Base-by-base conservation (phyloP, 2,329 filamentous ascomycete genomes). In the Venturia carpophila region DNA sequence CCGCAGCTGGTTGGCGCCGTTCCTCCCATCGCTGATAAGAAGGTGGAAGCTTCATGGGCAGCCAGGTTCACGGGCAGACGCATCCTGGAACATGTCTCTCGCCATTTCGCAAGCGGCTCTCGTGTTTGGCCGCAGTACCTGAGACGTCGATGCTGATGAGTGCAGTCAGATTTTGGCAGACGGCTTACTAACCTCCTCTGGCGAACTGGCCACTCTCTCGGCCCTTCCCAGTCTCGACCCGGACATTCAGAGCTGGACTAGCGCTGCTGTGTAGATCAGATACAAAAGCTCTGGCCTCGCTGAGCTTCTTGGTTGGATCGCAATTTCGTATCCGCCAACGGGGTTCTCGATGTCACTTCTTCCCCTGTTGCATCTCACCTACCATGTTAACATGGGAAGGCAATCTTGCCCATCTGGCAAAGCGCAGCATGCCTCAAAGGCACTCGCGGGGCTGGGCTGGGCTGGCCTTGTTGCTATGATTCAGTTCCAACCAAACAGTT, bases 81-180 rank as follows among this genome's bases (percentile, higher is more conserved):
- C 27, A 34, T 17, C 5, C 10, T 34, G 49, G 49, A 56, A 56
- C 24, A 27, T 56, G 49, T 56, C 49, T 56, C 24, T 56, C 27
- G 49, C 49, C 49, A 37, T 56, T 56, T 34, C 24, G n/a, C 49
- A 56, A 56, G 49, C 49, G 30, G 52, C 30, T n/a, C 9, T 56
- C 52, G 27, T 56, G 27, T n/a, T 34, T 37, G 17, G 49, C 27
- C 11, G 30, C 49, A 34, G 11, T 3, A 55, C 11, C 49, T 55
- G 49, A 30, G 27, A 10, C 30, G 21, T 34, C 30, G 49, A 30
- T 15, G 49, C 49, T 19, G 24, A 55, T 55, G 30, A 21, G 49
- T 34, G 21, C 45, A 5, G 4, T 27, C 24, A 55, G 49, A 55
- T 21, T 34, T 17, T 9, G 27, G 24, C 17, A 17, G 49, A 55